Base-by-base conservation (phyloP, 2,329 filamentous ascomycete genomes). In the Botryotinia globosa region DNA sequence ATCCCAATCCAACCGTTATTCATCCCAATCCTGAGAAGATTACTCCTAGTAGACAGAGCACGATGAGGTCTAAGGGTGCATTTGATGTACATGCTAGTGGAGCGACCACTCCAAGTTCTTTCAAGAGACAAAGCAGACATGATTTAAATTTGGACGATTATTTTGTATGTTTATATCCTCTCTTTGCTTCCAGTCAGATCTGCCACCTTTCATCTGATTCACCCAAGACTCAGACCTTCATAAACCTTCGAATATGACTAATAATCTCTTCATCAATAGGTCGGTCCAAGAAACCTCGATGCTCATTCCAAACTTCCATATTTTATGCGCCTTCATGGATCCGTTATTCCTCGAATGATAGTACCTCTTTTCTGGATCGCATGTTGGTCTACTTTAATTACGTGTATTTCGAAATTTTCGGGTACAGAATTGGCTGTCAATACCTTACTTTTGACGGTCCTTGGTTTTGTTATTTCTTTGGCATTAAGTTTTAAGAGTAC, bases 401-500 rank as follows among this genome's bases (percentile, higher is more conserved):
- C 90, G 83, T 92, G 77, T 84, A 83, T 83, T 22, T 70, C 66
- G 2, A 32, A 2, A n/a, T 71, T 61, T 66, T 82, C 86, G 20
- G 80, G 58, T 42, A 58, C 42, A 16, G 42, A 63, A 59, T 72
- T 90, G 29, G 86, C 85, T 63, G 89, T 94, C 75, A 86, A 87
- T 79, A 89, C 85, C n/a, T 86, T 93, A 45, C 84, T 94, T 32
- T 85, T 94, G 70, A 94, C 92, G 1, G 89, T 94, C 69, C 87
- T 92, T 62, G 92, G 92, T 90, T 94, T 94, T 83, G 90, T 94
- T 74, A 91, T 94, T 80, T 90, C 90, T 87, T 83, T 94, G 73
- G 87, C 90, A n/a, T 85, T 94, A 48, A 93, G 91, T 1, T 94
- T 94, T 83, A 89, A 92, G 73, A 92, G 87, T 75, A 90, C 91